Base-by-base conservation (phyloP, 208 protist species). In the Balamuthia mandrillaris region DNA sequence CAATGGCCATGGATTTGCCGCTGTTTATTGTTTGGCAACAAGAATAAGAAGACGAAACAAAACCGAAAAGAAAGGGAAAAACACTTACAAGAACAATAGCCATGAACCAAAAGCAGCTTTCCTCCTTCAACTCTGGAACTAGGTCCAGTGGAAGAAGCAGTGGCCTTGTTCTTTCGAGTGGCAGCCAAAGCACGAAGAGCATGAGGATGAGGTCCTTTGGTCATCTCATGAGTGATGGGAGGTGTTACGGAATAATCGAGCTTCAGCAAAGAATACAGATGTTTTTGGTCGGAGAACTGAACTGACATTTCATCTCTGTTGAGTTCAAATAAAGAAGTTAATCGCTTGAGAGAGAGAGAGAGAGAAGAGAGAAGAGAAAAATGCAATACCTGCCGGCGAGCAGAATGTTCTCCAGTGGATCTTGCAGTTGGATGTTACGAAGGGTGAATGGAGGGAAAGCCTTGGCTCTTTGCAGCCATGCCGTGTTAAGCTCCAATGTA, bases 81-180 rank as follows among this genome's bases (percentile, higher is more conserved):
- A 56, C 81, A 72, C 18, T 24, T 1, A 47, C 47, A 58, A 14
- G 79, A 56, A 33, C 86, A 88, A 49, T 88, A 88, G n/a, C 86
- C 78, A 51, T 86, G 78, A 18, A 86, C 78, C 2, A 88, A 63
- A 1, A 88, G 21, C 31, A 82, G 29, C 49, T 31, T 82, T 24
- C 70, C 24, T 21, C 35, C 4, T 74, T 6, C 12, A 60, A 12
- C 3, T 2, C 18, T 74, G 24, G 3, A 31, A 3, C n/a, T 18
- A 42, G n/a, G 24, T 33, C 29, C 27, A 72, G 63, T 45, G 1
- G 14, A 9, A 74, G 7, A 7, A 0, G 9, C 39, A 3, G 24
- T 7, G 2, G 65, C 35, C 21, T 49, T 35, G 39, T 9, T 18
- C 7, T 37, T 74, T 21, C 65, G 9, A 27, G n/a, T 54, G 21